A percentile compares a stretch with the other conserved stretches of the same genome.
Conservation (phyloP, 495 filamentous ascomycete genomes). For the Astrothelium subdiscretum region DNA sequence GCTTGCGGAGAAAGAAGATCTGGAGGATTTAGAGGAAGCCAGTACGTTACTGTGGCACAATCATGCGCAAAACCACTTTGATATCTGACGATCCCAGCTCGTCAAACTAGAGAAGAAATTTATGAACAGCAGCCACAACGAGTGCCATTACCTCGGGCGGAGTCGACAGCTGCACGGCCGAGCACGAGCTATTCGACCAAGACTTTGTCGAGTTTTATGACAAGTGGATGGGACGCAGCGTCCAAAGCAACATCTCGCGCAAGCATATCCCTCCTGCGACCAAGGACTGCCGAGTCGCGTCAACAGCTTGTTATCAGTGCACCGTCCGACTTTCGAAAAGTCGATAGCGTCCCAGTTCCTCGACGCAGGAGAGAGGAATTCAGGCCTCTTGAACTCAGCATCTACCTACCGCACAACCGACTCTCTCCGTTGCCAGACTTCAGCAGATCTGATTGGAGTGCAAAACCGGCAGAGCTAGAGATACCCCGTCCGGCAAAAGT, state of each 20-base stretch:
- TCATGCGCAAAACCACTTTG: not conserved
- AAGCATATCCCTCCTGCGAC: not conserved
- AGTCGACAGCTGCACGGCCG: not conserved
- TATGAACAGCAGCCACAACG: not conserved
- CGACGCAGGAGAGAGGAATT: constrained; percentile 33
- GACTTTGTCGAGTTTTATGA: not conserved
- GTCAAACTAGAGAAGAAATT: not conserved
- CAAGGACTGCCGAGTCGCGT: not conserved
- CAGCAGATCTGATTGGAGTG: not conserved
- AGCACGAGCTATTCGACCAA: not conserved
- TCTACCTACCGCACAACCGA: constrained; percentile 52
- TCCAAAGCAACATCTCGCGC: not conserved
- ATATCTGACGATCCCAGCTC: not conserved
- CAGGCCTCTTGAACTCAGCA: constrained; percentile 63
- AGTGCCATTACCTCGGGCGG: not conserved
- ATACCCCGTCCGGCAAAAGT: not conserved
- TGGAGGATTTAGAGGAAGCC: not conserved
- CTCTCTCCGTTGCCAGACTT: constrained; percentile 53
- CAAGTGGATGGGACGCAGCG: not conserved
- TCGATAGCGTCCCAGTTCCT: constrained; percentile 8
- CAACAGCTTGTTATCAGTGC: not conserved
- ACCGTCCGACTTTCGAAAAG: constrained; percentile 8
- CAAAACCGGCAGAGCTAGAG: not conserved
- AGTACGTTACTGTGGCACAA: not conserved
- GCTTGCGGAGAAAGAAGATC: not conserved